Conservation (phyloP, 2,329 filamentous ascomycete species). For the Exophiala oligosperma region DNA sequence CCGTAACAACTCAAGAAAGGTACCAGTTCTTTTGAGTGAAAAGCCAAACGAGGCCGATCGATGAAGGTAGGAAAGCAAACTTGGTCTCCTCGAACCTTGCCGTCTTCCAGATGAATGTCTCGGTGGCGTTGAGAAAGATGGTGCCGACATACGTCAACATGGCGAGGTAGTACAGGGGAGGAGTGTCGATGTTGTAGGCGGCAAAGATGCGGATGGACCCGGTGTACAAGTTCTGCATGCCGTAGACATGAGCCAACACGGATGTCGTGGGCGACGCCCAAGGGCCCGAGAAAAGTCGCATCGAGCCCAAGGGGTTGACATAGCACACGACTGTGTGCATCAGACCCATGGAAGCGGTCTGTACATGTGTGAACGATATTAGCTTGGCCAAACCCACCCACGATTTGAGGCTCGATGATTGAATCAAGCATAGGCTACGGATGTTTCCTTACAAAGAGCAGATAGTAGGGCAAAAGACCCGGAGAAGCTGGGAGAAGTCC, state of each 20-base stretch:
- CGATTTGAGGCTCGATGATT: not conserved
- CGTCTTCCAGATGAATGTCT: conserved; percentile 33
- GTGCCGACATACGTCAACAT: conserved; percentile 35
- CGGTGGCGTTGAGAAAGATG: conserved; percentile 33
- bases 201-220: conserved; percentile 37
- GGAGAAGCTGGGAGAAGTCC: not conserved
- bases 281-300: conserved; percentile 34
- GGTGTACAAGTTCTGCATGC: conserved; percentile 40
- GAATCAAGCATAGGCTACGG: too few relatives aligned
- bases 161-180: conserved; percentile 36
- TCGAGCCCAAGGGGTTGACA: conserved; percentile 22
- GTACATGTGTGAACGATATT: too few relatives aligned
- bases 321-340: conserved; percentile 35
- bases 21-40: not conserved
- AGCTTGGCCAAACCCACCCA: too few relatives aligned
- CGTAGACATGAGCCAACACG: conserved; percentile 39
- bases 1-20: too few relatives aligned
- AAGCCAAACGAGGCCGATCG: not conserved
- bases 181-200: conserved; percentile 37
- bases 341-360: conserved; percentile 30
- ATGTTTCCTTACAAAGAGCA: not conserved
- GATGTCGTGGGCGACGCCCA: conserved; percentile 29
- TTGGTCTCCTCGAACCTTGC: conserved; percentile 26
- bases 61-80: conserved; percentile 28
- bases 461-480: not conserved